These are phyloP conservation scores for Blastobotrys mokoenaii DNA, from an alignment of 805 yeast species.

Conservation along the genomic window DNA sequence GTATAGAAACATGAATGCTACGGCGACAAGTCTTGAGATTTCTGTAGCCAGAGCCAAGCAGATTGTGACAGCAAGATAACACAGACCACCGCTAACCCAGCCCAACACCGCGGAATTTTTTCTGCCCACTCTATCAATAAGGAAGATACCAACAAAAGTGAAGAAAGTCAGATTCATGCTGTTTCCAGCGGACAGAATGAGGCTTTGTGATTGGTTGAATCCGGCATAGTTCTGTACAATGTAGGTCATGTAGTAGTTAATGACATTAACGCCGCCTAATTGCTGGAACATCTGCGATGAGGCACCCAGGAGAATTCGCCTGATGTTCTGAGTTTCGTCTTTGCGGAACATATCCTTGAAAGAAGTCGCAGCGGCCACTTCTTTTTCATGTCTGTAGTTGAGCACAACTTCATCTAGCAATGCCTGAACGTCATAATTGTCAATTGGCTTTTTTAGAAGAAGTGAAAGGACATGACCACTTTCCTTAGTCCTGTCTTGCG, in stretches of 20 bases:
- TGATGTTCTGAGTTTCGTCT: conserved; percentile 14
- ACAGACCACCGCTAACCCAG: conserved; percentile 6
- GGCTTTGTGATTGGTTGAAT: neutral
- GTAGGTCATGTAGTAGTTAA: conserved; percentile 42
- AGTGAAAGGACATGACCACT: conserved; percentile 30
- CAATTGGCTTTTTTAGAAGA: conserved; percentile 34
- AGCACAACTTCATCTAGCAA: neutral
- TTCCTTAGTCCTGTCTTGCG: conserved; percentile 41
- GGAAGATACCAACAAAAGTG: neutral
- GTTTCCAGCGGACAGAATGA: conserved; percentile 5
- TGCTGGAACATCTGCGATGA: conserved; percentile 63
- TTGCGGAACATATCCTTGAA: neutral
- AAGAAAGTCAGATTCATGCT: conserved; percentile 4
- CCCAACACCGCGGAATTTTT: conserved; percentile 1
- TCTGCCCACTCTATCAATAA: conserved; percentile 1
- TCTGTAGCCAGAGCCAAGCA: conserved; percentile 10
- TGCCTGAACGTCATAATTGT: conserved; percentile 1
- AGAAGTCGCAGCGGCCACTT: neutral
- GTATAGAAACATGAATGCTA: conserved; percentile 13
- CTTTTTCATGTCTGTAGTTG: neutral
- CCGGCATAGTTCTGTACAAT: conserved; percentile 5
- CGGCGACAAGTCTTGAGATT: conserved; percentile 7
- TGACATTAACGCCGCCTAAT: conserved; percentile 64
- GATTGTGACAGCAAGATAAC: conserved; percentile 7
- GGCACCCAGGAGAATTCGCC: conserved; percentile 51